Base-by-base conservation (phyloP, 768 basidiomycete species). In the Suillus subluteus region DNA sequence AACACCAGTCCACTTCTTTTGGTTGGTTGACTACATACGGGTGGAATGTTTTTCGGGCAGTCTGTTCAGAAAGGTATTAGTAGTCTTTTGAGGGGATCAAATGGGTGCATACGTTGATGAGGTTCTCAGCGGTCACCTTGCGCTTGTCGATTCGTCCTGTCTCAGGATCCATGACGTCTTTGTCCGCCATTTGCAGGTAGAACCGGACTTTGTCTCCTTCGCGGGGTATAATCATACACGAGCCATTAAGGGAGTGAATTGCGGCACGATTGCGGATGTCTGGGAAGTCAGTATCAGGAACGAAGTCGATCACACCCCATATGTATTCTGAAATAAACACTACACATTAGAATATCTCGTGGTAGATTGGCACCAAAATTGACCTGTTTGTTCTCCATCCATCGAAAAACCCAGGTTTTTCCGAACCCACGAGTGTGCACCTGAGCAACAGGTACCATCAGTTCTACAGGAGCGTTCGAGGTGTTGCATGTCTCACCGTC, bases 221-320 rank as follows among this genome's bases (percentile, higher is more conserved):
- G 41, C 92, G 84, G 0, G 92, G 92, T 62, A 94, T 91, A 55
- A 91, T 73, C 87, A 93, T 89, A 65, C 88, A 87, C 0, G 89
- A 87, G 1, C 90, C 88, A 59, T 85, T 82, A 44, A 82, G 81
- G 0, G 91, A 92, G 74, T 93, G 91, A n/a, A 93, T 85, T 0
- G 79, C 87, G 59, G 80, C 80, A 68, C 81, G 83, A 65, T 87
- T 88, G 21, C 91, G 87, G 66, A 91, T 88, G 73, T 94, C 91
- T 0, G 92, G 92, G 67, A 93, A 91, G 72, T 92, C 80, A 1
- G 91, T 92, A n/a, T 88, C 83, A 0, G 89, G 89, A 32, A 86
- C 71, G 61, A 87, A 80, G 75, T 94, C 94, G 23, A 94, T 77
- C 4, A 95, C 93, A 3, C 94, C 94, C 94, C 94, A 95, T 23